Conservation (phyloP, 78 protist species). For the Chrysochromulina tobinii region DNA sequence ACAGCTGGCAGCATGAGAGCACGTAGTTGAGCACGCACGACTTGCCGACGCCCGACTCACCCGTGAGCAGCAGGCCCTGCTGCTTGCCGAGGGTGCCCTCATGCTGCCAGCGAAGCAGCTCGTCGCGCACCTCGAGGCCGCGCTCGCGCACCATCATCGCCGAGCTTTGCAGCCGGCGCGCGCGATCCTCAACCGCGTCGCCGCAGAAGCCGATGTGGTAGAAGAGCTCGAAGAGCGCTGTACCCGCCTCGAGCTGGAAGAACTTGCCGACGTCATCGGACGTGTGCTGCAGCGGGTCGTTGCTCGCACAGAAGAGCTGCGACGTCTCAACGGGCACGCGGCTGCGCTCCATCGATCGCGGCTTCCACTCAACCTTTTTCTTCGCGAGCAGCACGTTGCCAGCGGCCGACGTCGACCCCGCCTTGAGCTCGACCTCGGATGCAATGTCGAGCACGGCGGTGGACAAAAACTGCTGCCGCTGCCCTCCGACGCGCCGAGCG, state of each 20-base stretch:
- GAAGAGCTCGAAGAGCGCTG: not conserved
- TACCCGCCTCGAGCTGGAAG: not conserved
- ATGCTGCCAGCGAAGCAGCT: not conserved
- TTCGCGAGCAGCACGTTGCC: too few species aligned
- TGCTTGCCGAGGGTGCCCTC: not conserved
- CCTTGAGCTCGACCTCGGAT: too few species aligned
- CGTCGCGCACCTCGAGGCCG: not conserved
- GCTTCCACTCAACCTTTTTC: too few species aligned
- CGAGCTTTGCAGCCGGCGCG: not conserved
- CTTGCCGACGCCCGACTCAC: not conserved
- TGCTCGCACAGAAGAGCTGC: not conserved
- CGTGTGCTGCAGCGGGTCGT: conserved; percentile 4
- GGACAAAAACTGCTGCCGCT: too few species aligned
- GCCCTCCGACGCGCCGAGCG: too few species aligned
- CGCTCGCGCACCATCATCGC: not conserved
- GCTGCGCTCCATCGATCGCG: too few species aligned
- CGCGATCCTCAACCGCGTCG: not conserved
- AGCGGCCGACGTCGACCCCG: too few species aligned
- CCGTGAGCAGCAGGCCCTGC: not conserved
- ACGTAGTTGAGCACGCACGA: not conserved
- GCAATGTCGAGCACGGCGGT: too few species aligned
- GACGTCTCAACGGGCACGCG: too few species aligned
- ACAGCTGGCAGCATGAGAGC: not conserved
- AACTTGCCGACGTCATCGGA: not conserved
- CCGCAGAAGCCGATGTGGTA: not conserved